Conservation (phyloP, 2,329 filamentous ascomycete genomes). For the Apiospora sp. region DNA sequence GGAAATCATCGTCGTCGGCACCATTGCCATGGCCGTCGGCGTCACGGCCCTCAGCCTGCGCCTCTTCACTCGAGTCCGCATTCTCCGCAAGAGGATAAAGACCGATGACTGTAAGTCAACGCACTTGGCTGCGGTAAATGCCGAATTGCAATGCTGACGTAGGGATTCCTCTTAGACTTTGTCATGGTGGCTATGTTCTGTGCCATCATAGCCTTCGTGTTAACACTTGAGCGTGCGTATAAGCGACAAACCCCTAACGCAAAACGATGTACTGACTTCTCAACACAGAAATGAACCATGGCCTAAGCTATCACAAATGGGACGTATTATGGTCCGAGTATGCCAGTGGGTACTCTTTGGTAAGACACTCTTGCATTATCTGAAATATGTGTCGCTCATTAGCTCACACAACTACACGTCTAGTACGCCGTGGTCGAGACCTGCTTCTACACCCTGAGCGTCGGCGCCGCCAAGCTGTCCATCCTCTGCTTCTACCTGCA, state of each 20-base stretch:
- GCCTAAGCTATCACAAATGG: conserved; percentile 26
- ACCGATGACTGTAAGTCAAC: conserved; percentile 3
- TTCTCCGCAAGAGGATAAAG: conserved; percentile 13
- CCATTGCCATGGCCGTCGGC: conserved; percentile 10
- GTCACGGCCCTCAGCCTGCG: conserved; percentile 12
- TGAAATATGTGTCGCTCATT: not conserved
- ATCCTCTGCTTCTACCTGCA: conserved; percentile 23
- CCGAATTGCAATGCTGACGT: not conserved
- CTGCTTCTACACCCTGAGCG: conserved; percentile 23
- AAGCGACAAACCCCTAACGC: not conserved
- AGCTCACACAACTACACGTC: not conserved
- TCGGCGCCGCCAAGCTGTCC: conserved; percentile 24
- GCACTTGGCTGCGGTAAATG: not conserved
- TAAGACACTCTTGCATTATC: not conserved
- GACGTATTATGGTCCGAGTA: conserved; percentile 21
- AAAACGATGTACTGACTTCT: not conserved
- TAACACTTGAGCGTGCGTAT: conserved; percentile 10
- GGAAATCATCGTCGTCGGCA: conserved; percentile 13
- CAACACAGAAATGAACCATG: conserved; percentile 4
- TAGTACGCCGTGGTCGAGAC: conserved; percentile 19
- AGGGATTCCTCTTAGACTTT: not conserved
- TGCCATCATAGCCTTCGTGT: conserved; percentile 4
- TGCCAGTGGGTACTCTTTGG: conserved; percentile 25
- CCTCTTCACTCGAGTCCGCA: conserved; percentile 18
- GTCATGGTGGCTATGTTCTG: conserved; percentile 10